Base-by-base conservation (phyloP, 2,329 filamentous ascomycete species). In the Colletotrichum liriopes region DNA sequence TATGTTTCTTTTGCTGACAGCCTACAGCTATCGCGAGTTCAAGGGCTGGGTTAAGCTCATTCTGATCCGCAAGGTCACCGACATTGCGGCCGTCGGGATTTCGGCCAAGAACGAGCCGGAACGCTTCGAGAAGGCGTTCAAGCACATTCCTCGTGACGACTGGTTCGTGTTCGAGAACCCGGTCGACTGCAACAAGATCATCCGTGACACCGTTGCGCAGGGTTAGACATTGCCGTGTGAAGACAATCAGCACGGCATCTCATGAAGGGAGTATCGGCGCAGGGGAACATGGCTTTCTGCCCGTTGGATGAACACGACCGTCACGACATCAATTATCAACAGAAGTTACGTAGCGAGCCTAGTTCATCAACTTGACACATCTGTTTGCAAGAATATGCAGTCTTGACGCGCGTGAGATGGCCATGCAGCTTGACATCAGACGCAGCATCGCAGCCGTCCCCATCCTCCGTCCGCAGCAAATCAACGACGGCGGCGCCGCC, bases 91-190 rank as follows among this genome's bases (percentile, higher is more conserved):
- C 2, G 77, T 91, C 14, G 90, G 92, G 41, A 93, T 96, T 81
- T 86, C 92, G 43, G 89, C 93, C 77, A 93, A 93, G 82, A 94
- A 94, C 77, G 91, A 92, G 77, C 86, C 90, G 0, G 87, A 90
- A 75, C 87, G 96, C 39, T 98, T 98, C 77, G 91, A 95, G 79
- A 89, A 91, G 77, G 96, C 96, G 0, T 98, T 98, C 80, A 86
- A 92, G 75, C 91, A 87, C 51, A 86, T 98, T 11, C 93, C 95
- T 0, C 86, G 84, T 54, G 84, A 88, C 35, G 81, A 91, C 0
- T 98, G 96, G 95, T 90, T 92, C 78, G 91, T 98, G 0, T 98
- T 98, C 80, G 90, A 94, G 71, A 88, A 94, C 37, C 91, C 96
- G 0, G 83, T 86, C 49, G 94, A 97, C 82, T 91, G 90, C 77